These are phyloP conservation scores for Zizania palustris DNA, from an alignment of 202 grass and related monocot species.

Conservation along the genomic window DNA sequence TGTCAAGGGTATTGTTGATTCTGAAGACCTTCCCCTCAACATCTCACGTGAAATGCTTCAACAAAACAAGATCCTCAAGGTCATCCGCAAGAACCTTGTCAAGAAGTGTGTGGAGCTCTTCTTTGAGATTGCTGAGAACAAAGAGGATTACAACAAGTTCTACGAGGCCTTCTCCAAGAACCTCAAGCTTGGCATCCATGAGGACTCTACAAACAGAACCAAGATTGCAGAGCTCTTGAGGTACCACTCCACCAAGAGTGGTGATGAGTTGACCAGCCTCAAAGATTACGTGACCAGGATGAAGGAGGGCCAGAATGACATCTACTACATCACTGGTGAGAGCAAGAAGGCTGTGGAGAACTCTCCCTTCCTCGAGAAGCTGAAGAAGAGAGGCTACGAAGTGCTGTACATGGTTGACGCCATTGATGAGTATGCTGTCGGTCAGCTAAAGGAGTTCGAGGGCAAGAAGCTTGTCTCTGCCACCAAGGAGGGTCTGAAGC, in stretches of 20 bases:
- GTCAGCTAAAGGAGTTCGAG: slow-evolving; percentile 79
- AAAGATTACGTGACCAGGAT: slow-evolving; percentile 74
- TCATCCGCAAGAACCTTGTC: slow-evolving; percentile 73
- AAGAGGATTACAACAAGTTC: slow-evolving; percentile 73
- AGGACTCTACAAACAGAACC: slow-evolving; percentile 60
- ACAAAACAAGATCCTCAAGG: slow-evolving; percentile 80
- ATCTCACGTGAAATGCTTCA: slow-evolving; percentile 69
- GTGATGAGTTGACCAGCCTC: slow-evolving; percentile 69
- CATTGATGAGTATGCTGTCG: slow-evolving; percentile 79
- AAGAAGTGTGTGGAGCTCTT: slow-evolving; percentile 78
- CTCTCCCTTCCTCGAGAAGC: slow-evolving; percentile 70
- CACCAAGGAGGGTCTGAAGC: slow-evolving; percentile 74
- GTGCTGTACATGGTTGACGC: slow-evolving; percentile 73
- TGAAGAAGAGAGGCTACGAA: slow-evolving; percentile 71
- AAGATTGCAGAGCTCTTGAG: slow-evolving; percentile 68
- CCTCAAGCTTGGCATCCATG: slow-evolving; percentile 69
- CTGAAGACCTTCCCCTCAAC: slow-evolving; percentile 74
- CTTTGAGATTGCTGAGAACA: slow-evolving; percentile 76
- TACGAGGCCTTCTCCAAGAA: slow-evolving; percentile 83
- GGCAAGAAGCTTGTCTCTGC: slow-evolving; percentile 73
- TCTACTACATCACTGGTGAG: slow-evolving; percentile 76
- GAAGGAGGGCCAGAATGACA: slow-evolving; percentile 69
- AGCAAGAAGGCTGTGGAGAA: slow-evolving; percentile 76
- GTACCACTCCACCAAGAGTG: slow-evolving; percentile 69
- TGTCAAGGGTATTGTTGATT: slow-evolving; percentile 70